These are phyloP conservation scores for Chalaropsis ovoidea DNA, from an alignment of 2,329 filamentous ascomycete genomes.

Conservation along the genomic window DNA sequence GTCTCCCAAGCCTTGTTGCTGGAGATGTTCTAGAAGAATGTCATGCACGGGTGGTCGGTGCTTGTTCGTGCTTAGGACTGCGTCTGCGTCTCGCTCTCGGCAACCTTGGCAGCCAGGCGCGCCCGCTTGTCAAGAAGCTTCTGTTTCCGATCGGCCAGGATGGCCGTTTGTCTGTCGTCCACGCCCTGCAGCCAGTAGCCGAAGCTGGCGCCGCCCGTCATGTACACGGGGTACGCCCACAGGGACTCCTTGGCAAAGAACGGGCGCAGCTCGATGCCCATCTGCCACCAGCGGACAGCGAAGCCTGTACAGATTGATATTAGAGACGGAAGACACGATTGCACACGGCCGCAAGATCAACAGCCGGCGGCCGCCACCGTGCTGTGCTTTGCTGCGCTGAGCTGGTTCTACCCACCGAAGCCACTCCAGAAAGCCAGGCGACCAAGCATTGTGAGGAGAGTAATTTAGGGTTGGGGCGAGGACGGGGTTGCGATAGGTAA, in stretches of 20 bases:
- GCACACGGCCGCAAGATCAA: neutral
- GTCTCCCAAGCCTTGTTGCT: neutral
- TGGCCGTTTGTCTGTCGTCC: slow-evolving; percentile 67
- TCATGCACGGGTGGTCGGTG: neutral
- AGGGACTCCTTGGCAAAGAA: slow-evolving; percentile 76
- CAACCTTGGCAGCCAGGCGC: slow-evolving; percentile 44
- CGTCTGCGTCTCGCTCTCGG: slow-evolving; percentile 28
- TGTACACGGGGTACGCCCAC: slow-evolving; percentile 89
- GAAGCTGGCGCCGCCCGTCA: slow-evolving; percentile 74
- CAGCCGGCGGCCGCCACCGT: too few relatives aligned
- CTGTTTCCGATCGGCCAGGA: slow-evolving; percentile 69
- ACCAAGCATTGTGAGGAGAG: slow-evolving; percentile 44
- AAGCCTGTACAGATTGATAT: slow-evolving; percentile 51
- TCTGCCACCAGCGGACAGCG: slow-evolving; percentile 86
- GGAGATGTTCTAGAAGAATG: neutral
- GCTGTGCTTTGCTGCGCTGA: neutral
- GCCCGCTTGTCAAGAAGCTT: slow-evolving; percentile 80
- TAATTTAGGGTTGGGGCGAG: neutral
- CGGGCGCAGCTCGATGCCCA: slow-evolving; percentile 96
- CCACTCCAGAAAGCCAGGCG: slow-evolving; percentile 73
- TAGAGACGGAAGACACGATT: neutral
- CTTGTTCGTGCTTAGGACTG: neutral
- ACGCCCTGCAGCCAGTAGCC: slow-evolving; percentile 95
- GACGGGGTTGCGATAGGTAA: neutral
- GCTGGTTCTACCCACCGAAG: slow-evolving; percentile 60